Evolutionary conservation across 1,284 basidiomycete genomes (phyloP), one percentile per base, ranked within the genome.

Genomic region (Ganoderma resinaceum): DNA sequence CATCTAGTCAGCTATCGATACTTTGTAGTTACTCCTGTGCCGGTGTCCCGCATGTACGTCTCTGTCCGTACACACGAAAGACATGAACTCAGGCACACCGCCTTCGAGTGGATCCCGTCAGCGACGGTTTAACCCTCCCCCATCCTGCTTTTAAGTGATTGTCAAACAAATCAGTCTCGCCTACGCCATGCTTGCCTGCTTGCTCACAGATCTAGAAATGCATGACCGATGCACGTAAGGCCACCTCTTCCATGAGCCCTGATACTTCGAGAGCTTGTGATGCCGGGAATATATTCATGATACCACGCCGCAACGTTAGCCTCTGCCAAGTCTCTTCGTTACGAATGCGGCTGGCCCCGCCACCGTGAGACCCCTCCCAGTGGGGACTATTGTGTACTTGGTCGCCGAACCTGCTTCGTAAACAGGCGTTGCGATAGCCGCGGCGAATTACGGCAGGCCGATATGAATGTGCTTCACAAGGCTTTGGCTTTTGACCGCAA

Each of bases 1-100:
- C 62, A 33, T 53, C 23, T 3, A 12, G 5, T 23, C 5, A 16
- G 23, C 46, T 49, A 23, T 49, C 14, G 46, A 49, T 49, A 49
- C n/a, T 38, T 38, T 38, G 37, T 49, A 49, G 23, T 11, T 11
- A 23, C 3, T 4, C 9, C 46, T 8, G 46, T 26, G 0, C 23
- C 20, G 6, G 20, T 46, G n/a, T 23, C 23, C 43, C 9, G n/a
- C 11, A 23, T n/a, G 43, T n/a, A 46, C 7, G 1, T n/a, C n/a
- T 9, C 20, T 46, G 62, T 57, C 62, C 46, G n/a, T 62, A 43
- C 62, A 55, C 23, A 35, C n/a, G 37, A 26, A 35, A 49, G 46
- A 57, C n/a, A n/a, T 33, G 14, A 57, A 16, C 53, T 35, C 43
- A 20, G 18, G 16, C 29, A 33, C 52, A 31, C 12, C 31, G 7